Evolutionary conservation across 352 stramenopile species (phyloP).

Genomic region (Thraustochytrium striatum): DNA sequence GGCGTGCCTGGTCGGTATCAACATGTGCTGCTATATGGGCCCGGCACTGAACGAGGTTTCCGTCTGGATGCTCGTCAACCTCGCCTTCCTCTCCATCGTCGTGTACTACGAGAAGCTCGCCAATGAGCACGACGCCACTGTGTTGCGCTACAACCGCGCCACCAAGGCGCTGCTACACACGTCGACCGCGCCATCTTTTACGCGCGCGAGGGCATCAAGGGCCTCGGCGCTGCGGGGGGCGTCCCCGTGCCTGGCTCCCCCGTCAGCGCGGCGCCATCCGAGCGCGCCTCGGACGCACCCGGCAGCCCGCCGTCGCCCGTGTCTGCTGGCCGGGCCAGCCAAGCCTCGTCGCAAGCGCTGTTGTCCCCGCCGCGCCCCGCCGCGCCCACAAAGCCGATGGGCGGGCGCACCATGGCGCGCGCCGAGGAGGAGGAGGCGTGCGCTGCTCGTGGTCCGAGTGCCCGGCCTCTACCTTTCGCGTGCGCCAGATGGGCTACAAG

Average conservation of each 20-base stretch:
- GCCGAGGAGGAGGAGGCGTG: background rate
- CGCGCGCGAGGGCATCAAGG: too few species aligned
- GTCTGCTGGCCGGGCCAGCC: too few species aligned
- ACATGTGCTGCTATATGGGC: constrained; percentile 36
- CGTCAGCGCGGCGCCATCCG: too few species aligned
- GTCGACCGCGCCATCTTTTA: constrained; percentile 1
- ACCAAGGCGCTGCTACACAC: constrained; percentile 18
- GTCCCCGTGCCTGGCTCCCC: too few species aligned
- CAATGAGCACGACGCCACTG: constrained; percentile 37
- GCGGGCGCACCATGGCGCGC: background rate
- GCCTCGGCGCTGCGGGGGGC: too few species aligned
- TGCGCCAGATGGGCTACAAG: constrained; percentile 29
- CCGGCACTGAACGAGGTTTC: constrained; percentile 16
- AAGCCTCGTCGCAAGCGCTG: too few species aligned
- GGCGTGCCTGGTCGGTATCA: constrained; percentile 19
- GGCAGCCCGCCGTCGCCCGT: too few species aligned
- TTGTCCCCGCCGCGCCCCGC: too few species aligned
- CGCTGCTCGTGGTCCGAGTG: constrained; percentile 7
- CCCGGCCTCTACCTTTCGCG: background rate
- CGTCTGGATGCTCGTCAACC: constrained; percentile 15
- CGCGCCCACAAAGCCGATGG: too few species aligned
- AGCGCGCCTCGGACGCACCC: too few species aligned
- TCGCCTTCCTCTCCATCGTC: constrained; percentile 32
- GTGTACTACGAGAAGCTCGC: constrained; percentile 46
- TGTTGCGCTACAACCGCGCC: constrained; percentile 41